Conservation (phyloP, 257 asterid species). For the Catharanthus roseus region DNA sequence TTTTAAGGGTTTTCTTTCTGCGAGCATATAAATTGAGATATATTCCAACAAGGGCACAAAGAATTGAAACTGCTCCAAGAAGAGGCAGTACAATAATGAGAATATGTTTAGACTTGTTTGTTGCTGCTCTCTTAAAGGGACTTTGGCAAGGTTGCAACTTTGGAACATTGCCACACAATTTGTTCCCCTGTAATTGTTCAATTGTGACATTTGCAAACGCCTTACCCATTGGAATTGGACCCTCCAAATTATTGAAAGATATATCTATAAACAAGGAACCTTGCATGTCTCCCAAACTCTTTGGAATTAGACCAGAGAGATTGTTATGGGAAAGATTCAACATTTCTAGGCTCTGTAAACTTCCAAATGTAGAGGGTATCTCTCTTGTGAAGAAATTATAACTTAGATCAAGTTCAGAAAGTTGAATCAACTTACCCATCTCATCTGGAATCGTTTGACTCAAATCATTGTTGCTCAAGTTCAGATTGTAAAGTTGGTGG, state of each 20-base stretch:
- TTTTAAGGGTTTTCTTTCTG: no score
- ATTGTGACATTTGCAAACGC: not conserved
- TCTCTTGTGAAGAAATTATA: slow-evolving; percentile 22
- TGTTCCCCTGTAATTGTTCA: not conserved
- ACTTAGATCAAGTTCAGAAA: slow-evolving; percentile 29
- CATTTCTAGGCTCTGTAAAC: not conserved
- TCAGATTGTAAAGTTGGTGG: slow-evolving; percentile 14
- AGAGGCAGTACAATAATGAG: not conserved
- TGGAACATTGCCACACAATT: not conserved
- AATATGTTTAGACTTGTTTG: not conserved
- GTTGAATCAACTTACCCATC: slow-evolving; percentile 19
- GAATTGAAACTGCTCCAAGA: no score
- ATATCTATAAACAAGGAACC: not conserved
- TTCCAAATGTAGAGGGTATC: slow-evolving; percentile 16
- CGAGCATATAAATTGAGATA: no score
- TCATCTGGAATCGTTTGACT: slow-evolving; percentile 24
- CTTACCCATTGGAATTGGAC: slow-evolving; percentile 25
- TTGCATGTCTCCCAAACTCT: not conserved
- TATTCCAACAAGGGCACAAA: no score
- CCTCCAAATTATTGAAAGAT: slow-evolving; percentile 16
- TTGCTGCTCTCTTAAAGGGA: not conserved
- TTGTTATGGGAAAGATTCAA: not conserved
- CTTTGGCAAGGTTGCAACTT: not conserved
- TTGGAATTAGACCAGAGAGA: not conserved
- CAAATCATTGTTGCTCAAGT: slow-evolving; percentile 25